A percentile compares a stretch with the other conserved stretches of the same genome.
Evolutionary conservation across 2,329 filamentous ascomycete genomes (phyloP).

Genomic region (Rhynchosporium graminicola): DNA sequence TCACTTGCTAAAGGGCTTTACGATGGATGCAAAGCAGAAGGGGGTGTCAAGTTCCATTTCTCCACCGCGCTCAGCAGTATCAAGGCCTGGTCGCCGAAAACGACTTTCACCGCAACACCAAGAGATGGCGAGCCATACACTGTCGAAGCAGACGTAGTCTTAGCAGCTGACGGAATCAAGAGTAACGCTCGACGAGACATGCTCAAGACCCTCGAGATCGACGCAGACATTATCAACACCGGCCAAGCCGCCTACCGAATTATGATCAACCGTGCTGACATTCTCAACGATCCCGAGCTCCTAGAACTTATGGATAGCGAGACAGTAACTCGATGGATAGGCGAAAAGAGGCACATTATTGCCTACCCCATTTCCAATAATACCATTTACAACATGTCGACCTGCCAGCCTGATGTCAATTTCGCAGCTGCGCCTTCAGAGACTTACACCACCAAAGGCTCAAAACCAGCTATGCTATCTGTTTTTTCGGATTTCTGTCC

Average conservation of each 20-base stretch:
- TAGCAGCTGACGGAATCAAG: conserved; percentile 60
- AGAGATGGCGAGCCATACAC: conserved; percentile 53
- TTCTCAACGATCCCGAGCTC: conserved; percentile 67
- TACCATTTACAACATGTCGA: conserved; percentile 64
- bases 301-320: conserved; percentile 67
- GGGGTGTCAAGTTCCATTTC: conserved; percentile 69
- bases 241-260: conserved; percentile 79
- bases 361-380: conserved; percentile 73
- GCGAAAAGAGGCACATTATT: conserved; percentile 73
- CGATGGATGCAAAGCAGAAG: conserved; percentile 65
- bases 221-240: conserved; percentile 62
- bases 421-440: conserved; percentile 58
- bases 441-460: conserved; percentile 64
- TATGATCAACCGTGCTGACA: conserved; percentile 68
- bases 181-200: conserved; percentile 45
- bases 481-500: conserved; percentile 63
- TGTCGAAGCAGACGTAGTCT: conserved; percentile 54
- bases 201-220: conserved; percentile 24
- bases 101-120: conserved; percentile 60
- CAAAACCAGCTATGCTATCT: conserved; percentile 61
- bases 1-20: conserved; percentile 70
- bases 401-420: conserved; percentile 61
- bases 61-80: conserved; percentile 57
- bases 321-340: conserved; percentile 73
- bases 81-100: conserved; percentile 58